Conservation (phyloP, 2,329 filamentous ascomycete genomes). For the Cyphellophora europaea region DNA sequence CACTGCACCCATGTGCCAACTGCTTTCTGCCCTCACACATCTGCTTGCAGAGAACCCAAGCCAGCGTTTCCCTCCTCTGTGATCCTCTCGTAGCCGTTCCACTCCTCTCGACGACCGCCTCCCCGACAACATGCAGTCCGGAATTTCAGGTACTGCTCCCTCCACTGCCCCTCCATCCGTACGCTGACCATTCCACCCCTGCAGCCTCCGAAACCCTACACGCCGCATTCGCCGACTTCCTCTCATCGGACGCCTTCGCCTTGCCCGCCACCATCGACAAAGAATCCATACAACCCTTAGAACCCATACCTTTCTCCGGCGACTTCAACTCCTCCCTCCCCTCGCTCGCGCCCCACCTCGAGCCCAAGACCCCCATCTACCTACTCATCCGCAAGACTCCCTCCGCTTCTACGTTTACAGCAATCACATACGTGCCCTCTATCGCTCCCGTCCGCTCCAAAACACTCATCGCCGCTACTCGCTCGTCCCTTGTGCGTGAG, state of each 20-base stretch:
- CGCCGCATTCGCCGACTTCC: constrained; percentile 35
- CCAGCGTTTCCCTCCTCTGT: too few relatives aligned
- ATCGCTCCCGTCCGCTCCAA: constrained; percentile 55
- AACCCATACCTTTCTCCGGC: constrained; percentile 29
- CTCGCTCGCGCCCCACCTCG: constrained; percentile 40
- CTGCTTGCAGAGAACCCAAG: too few relatives aligned
- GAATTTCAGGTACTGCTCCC: constrained; percentile 31
- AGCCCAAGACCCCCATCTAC: constrained; percentile 49
- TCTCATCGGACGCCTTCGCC: constrained; percentile 30
- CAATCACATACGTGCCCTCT: constrained; percentile 55
- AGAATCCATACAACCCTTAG: constrained; percentile 33
- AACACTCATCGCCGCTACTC: constrained; percentile 57
- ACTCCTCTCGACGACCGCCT: not conserved
- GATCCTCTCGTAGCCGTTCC: too few relatives aligned
- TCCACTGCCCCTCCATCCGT: constrained; percentile 3
- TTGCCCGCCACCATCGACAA: constrained; percentile 36
- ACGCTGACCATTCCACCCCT: constrained; percentile 1
- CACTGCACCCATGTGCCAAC: too few relatives aligned
- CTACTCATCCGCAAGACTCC: constrained; percentile 44
- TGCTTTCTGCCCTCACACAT: too few relatives aligned
- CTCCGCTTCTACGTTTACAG: constrained; percentile 30
- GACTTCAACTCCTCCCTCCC: constrained; percentile 43
- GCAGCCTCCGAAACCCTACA: constrained; percentile 37
- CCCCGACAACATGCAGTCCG: constrained; percentile 36
- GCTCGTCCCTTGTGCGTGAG: constrained; percentile 50